Evolutionary conservation across 2,329 filamentous ascomycete species (phyloP).

Genomic region (Calonectria ilicicola): DNA sequence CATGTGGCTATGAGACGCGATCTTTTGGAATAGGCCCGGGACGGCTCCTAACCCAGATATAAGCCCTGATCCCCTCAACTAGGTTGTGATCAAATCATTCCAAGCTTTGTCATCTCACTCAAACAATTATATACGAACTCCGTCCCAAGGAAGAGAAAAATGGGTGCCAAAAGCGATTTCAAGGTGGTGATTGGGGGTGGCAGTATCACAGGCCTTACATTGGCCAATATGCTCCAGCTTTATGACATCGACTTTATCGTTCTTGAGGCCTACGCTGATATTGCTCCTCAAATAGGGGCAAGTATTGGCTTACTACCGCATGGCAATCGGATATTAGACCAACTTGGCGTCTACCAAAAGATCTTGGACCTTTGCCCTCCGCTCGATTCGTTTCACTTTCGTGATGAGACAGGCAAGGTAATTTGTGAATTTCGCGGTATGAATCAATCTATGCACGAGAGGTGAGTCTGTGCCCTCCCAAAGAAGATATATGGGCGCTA

Average conservation of each 20-base stretch:
- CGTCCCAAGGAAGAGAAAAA: not conserved
- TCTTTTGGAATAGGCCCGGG: no score
- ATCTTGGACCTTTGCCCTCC: constrained; percentile 16
- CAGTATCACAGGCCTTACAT: constrained; percentile 21
- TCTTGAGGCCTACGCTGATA: constrained; percentile 56
- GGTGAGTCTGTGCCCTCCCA: not conserved
- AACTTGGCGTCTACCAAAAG: constrained; percentile 50
- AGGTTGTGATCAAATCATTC: no score
- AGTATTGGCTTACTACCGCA: constrained; percentile 59
- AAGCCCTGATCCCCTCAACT: no score
- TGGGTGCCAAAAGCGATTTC: constrained; percentile 21
- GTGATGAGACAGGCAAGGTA: not conserved
- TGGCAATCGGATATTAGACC: constrained; percentile 60
- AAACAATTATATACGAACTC: no score
- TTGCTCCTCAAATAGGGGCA: constrained; percentile 61
- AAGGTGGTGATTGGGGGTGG: constrained; percentile 29
- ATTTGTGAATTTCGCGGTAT: constrained; percentile 18
- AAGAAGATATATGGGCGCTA: not conserved
- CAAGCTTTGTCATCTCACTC: no score
- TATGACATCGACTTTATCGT: constrained; percentile 59
- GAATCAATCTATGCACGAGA: constrained; percentile 18
- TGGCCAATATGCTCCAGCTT: constrained; percentile 34
- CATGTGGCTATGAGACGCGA: no score
- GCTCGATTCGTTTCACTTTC: constrained; percentile 20
- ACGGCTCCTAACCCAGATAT: no score